Evolutionary conservation across 2,329 filamentous ascomycete species (phyloP), one percentile per base, ranked within the genome.

Genomic region (Hypoxylon sp.): DNA sequence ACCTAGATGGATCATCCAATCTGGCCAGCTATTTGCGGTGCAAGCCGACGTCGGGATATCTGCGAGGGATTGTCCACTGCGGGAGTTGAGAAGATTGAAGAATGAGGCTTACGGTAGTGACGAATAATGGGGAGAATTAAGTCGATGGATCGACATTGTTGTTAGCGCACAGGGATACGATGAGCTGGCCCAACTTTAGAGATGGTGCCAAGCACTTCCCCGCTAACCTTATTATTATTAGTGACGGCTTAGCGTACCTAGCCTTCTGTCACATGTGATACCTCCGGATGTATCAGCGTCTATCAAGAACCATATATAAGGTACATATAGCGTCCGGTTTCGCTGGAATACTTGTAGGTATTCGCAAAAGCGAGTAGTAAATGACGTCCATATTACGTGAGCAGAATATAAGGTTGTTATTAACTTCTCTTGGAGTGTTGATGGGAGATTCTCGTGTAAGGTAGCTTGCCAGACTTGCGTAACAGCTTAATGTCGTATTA

Each of bases 81-180:
- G 25, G n/a, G 38, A 2, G 46, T 52, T 48, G 34, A 1, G 32
- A 55, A 25, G 32, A n/a, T 48, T 21, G 3, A 38, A 21, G 38
- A 53, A 45, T 50, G 65, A 68, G 62, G 65, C 61, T 65, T 32
- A n/a, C n/a, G n/a, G n/a, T n/a, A 60, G 65, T 17, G 30, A 38
- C 17, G 23, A 60, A 45, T 60, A 53, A 51, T 19, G 25, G 34
- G 30, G 17, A 55, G 17, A 43, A 30, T 13, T 13, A 34, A 45
- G 52, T 60, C 32, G 61, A 60, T 41, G 25, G 57, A 55, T 58
- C 49, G 38, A 65, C 32, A 53, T 50, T 43, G 19, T 30, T 32
- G 23, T 36, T 55, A 43, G 43, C 25, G 23, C 17, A 36, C 51
- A 57, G 17, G 52, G 58, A 48, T 59, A n/a, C 10, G 17, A 58